Percentiles rank a stretch among this genome's conserved stretches.
These are phyloP conservation scores for Pseudogymnoascus sp. DNA, from an alignment of 2,329 filamentous ascomycete genomes.

Conservation along the genomic window DNA sequence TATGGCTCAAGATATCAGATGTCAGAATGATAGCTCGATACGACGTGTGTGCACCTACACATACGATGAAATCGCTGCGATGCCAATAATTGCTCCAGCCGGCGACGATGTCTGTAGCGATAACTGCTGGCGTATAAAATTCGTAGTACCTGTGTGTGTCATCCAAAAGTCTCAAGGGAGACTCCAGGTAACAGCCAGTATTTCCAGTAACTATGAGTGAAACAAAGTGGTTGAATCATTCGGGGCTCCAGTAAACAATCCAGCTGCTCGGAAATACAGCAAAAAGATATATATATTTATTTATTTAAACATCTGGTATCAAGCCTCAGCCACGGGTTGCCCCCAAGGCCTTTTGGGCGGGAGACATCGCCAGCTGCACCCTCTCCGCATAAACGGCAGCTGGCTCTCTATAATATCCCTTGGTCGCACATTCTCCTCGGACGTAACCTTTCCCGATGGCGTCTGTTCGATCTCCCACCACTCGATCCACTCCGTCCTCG, in stretches of 20 bases:
- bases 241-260: neutral
- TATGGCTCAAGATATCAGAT: neutral
- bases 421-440: slow-evolving; percentile 22
- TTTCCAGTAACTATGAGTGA: neutral
- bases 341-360: slow-evolving; percentile 13
- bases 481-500: slow-evolving; percentile 52
- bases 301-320: neutral
- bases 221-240: neutral
- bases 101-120: neutral
- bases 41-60: neutral
- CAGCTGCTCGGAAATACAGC: neutral
- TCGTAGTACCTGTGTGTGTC: neutral
- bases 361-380: slow-evolving; percentile 30
- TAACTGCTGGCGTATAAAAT: neutral
- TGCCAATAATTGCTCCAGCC: neutral
- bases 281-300: neutral
- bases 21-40: neutral
- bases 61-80: neutral
- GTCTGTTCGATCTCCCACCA: slow-evolving; percentile 42
- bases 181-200: neutral
- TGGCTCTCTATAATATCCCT: slow-evolving; percentile 27
- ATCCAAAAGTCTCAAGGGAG: neutral
- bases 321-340: neutral
- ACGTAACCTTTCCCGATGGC: slow-evolving; percentile 14
- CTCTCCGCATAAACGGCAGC: slow-evolving; percentile 29